Conservation (phyloP, 1,284 basidiomycete species). For the Malassezia furfur region DNA sequence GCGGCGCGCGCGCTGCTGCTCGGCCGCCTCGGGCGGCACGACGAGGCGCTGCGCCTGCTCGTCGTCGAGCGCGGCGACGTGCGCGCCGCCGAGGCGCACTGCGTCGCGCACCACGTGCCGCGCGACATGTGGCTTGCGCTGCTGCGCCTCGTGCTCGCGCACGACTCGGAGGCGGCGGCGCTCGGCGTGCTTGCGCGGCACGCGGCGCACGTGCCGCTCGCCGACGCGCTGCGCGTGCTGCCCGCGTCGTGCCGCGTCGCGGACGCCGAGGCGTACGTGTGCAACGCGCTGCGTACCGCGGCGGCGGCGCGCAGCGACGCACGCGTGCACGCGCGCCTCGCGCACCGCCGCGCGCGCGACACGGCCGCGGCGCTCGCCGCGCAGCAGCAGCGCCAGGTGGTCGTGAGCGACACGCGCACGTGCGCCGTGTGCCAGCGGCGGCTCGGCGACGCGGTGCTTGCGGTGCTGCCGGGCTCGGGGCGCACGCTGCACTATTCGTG, state of each 20-base stretch:
- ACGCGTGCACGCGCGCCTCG: slow-evolving; percentile 56
- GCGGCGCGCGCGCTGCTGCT: slow-evolving; percentile 82
- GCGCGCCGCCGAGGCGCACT: slow-evolving; percentile 66
- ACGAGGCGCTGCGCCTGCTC: slow-evolving; percentile 83
- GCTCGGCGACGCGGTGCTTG: slow-evolving; percentile 84
- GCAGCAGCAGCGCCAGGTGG: slow-evolving; percentile 71
- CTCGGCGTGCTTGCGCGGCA: slow-evolving; percentile 74
- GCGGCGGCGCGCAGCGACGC: slow-evolving; percentile 21
- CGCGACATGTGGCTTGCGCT: slow-evolving; percentile 67
- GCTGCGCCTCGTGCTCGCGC: slow-evolving; percentile 52
- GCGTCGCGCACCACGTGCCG: slow-evolving; percentile 18
- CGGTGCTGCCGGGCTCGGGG: slow-evolving; percentile 56
- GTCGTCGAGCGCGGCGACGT: slow-evolving; percentile 75
- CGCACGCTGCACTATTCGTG: slow-evolving; percentile 43
- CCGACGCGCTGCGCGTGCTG: slow-evolving; percentile 70
- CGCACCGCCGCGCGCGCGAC: slow-evolving; percentile 62
- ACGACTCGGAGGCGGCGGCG: slow-evolving; percentile 55
- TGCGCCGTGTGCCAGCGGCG: slow-evolving; percentile 93
- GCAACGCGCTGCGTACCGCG: slow-evolving; percentile 22
- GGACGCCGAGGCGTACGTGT: slow-evolving; percentile 63
- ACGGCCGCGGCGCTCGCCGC: slow-evolving; percentile 63
- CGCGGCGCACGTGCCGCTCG: slow-evolving; percentile 67
- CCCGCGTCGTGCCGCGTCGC: slow-evolving; percentile 75
- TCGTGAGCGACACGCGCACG: slow-evolving; percentile 73
- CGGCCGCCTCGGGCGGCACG: slow-evolving; percentile 79